Evolutionary conservation across 148 eudicot species (phyloP).

Genomic region (Bassia scoparia): DNA sequence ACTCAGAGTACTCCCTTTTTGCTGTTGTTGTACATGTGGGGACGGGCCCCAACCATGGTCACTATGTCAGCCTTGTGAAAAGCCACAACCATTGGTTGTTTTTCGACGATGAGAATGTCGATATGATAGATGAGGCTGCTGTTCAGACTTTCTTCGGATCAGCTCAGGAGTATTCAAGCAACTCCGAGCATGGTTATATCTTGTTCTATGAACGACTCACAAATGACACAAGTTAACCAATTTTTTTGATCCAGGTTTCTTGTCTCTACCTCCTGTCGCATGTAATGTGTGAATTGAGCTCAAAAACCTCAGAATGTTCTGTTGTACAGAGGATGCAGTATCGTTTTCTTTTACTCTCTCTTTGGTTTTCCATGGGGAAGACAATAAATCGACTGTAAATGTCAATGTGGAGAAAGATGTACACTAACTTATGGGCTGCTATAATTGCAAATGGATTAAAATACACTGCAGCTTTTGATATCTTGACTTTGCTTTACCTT

Average conservation of each 20-base stretch:
- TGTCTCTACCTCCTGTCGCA: not conserved
- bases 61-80: constrained; percentile 77
- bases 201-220: constrained; percentile 56
- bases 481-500: not conserved
- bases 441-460: not conserved
- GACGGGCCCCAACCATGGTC: constrained; percentile 83
- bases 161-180: constrained; percentile 76
- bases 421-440: constrained; percentile 11
- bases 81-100: constrained; percentile 84
- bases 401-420: constrained; percentile 4
- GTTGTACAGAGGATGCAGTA: constrained; percentile 27
- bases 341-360: constrained; percentile 9
- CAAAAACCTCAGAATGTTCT: constrained; percentile 13
- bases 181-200: constrained; percentile 75
- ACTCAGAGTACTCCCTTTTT: constrained; percentile 69
- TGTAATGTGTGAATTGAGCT: constrained; percentile 9
- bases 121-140: constrained; percentile 74
- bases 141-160: constrained; percentile 80
- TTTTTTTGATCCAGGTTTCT: constrained; percentile 13
- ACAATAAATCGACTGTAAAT: constrained; percentile 18
- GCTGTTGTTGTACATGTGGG: constrained; percentile 83
- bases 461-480: not conserved
- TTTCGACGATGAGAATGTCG: constrained; percentile 82
- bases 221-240: constrained; percentile 18
- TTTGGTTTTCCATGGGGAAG: not conserved